phyloP scores from a whole-genome alignment of 1,139 yeast genomes.

The Kodamaea fungicola region DNA sequence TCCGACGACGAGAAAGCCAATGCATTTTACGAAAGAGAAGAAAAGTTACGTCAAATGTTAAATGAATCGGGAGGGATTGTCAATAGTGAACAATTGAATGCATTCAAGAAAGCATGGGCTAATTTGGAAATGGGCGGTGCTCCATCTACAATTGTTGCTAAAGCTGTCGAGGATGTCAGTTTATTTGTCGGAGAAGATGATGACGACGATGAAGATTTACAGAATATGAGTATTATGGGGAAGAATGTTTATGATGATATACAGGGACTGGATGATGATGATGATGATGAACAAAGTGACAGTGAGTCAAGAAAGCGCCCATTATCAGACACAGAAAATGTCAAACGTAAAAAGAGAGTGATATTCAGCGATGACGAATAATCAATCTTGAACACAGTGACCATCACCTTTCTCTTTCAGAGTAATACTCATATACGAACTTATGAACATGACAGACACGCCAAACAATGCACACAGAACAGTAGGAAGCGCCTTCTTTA shows the following conservation, averaged over 20 bases:
- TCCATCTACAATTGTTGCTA: conserved; percentile 18
- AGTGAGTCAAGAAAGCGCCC: background rate
- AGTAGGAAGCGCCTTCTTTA: conserved; percentile 46
- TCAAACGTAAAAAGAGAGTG: conserved; percentile 9
- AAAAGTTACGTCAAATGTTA: conserved; percentile 43
- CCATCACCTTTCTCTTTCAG: conserved; percentile 22
- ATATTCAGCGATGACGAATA: conserved; percentile 27
- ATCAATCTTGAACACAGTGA: conserved; percentile 39
- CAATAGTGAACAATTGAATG: conserved; percentile 32
- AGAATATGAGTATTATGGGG: conserved; percentile 4
- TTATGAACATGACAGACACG: conserved; percentile 67
- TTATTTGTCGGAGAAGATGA: conserved; percentile 19
- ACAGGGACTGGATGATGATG: conserved; percentile 1
- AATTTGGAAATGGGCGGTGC: conserved; percentile 19
- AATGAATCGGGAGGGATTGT: conserved; percentile 40
- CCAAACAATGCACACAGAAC: conserved; percentile 71
- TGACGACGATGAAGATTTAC: conserved; percentile 11
- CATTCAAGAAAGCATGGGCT: conserved; percentile 39
- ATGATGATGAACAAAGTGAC: background rate
- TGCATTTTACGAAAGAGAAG: conserved; percentile 59
- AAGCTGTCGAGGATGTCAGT: conserved; percentile 22
- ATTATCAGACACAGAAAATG: background rate
- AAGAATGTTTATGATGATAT: conserved; percentile 7
- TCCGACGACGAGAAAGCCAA: conserved; percentile 56
- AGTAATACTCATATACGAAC: conserved; percentile 74